Evolutionary conservation across 768 basidiomycete species (phyloP).

Genomic region (Kwoniella dendrophila): DNA sequence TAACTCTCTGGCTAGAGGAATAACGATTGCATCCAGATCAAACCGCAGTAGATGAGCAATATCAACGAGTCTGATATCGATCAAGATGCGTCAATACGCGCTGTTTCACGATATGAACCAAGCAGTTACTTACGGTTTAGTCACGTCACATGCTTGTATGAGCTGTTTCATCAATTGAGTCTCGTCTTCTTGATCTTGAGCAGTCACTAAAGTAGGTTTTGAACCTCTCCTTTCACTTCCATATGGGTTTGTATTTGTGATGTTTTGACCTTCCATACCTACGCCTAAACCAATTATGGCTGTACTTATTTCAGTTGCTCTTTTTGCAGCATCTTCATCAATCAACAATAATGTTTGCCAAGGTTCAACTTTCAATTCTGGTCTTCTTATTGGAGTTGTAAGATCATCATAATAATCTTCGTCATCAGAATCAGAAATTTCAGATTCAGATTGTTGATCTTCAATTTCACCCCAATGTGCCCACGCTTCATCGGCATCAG

Average conservation of each 20-base stretch:
- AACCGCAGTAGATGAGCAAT: conserved; percentile 50
- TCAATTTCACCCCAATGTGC: conserved; percentile 48
- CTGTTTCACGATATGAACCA: no score
- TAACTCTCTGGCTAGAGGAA: conserved; percentile 88
- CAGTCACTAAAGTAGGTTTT: conserved; percentile 12
- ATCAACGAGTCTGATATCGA: conserved; percentile 44
- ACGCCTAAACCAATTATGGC: conserved; percentile 40
- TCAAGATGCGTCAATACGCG: no score
- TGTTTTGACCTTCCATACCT: conserved; percentile 10
- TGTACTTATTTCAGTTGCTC: conserved; percentile 60
- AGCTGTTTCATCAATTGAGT: conserved; percentile 40
- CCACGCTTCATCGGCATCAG: conserved; percentile 43
- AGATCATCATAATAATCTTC: conserved; percentile 33
- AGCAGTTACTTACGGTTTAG: conserved; percentile 41
- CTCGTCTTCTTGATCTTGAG: conserved; percentile 56
- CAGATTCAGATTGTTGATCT: no score
- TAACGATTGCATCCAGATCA: conserved; percentile 65
- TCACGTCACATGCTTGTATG: conserved; percentile 50
- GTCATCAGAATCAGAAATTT: conserved; percentile 24
- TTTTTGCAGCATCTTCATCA: conserved; percentile 62
- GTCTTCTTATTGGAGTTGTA: conserved; percentile 26
- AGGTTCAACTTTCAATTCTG: conserved; percentile 73
- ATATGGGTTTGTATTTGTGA: background rate
- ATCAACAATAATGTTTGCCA: conserved; percentile 89
- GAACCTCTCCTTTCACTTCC: conserved; percentile 21